Evolutionary conservation across 1,284 basidiomycete genomes (phyloP), one percentile per base, ranked within the genome.

Genomic region (Heimioporus retisporus): DNA sequence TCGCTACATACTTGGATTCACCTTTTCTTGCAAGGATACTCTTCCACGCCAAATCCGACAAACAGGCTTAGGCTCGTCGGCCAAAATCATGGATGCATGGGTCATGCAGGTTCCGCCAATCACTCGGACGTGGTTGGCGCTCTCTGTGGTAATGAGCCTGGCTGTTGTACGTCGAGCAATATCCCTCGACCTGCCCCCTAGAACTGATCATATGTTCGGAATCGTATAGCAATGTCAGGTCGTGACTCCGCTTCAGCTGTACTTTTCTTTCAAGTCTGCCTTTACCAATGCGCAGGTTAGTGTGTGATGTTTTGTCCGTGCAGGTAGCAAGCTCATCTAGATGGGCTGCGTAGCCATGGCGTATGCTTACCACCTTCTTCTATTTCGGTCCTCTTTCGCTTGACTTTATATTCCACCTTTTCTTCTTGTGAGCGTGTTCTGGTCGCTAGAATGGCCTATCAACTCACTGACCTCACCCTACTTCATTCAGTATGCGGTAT

Each of bases 381-480:
- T 99, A 97, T 82, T 99, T 99, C 81, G 97, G 97, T 15, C 88
- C 92, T 0, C 88, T 99, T 71, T 95, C 93, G 3, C 82, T 99
- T n/a, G 97, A 99, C 78, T 96, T 98, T 70, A 86, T 97, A 65
- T 98, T 99, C 81, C 97, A 99, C 79, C 85, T 99, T 65, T 98
- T 98, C 86, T 99, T 99, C 86, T 97, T 98, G 96, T 97, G 74
- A 79, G 95, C 84, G 3, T 28, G 42, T 40, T 54, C 53, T 48
- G 8, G 16, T 8, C 19, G 16, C 15, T 40, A 2, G 35, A 16
- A 6, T 54, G 28, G 15, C 18, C 21, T 55, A 5, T n/a, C 28
- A 18, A 28, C 46, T 65, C 35, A 65, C 14, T 25, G 62, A 18
- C 35, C 43, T 14, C 19, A 8, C 11, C 11, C 23, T 23, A 6